phyloP scores from a whole-genome alignment of 2,329 filamentous ascomycete species.

The Cordyceps tenuipes region DNA sequence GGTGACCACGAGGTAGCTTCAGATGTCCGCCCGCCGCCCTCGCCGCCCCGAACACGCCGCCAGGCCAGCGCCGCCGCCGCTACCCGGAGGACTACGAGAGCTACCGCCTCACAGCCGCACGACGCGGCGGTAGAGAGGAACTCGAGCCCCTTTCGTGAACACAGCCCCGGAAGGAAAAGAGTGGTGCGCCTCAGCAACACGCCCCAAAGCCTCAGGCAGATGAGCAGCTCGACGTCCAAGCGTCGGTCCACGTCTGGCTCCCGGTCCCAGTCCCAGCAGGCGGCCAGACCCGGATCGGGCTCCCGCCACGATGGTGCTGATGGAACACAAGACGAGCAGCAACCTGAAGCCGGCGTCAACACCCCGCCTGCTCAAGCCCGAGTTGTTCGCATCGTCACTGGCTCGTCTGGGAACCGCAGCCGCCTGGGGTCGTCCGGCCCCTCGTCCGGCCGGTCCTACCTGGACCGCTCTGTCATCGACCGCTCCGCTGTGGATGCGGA shows the following conservation, averaged over 20 bases:
- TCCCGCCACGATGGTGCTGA: conserved; percentile 35
- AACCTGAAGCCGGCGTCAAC: conserved; percentile 35
- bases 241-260: conserved; percentile 36
- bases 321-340: conserved; percentile 32
- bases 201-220: conserved; percentile 35
- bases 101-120: conserved; percentile 36
- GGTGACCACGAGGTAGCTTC: conserved; percentile 40
- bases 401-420: conserved; percentile 40
- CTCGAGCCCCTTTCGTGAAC: conserved; percentile 40
- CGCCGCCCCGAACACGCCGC: conserved; percentile 40
- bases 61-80: conserved; percentile 39
- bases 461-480: conserved; percentile 27
- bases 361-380: conserved; percentile 47
- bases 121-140: conserved; percentile 31
- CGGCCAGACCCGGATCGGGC: conserved; percentile 21
- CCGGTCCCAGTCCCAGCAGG: background rate
- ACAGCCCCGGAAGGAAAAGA: conserved; percentile 46
- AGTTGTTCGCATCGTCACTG: conserved; percentile 46
- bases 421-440: conserved; percentile 28
- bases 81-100: conserved; percentile 37
- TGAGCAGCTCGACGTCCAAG: conserved; percentile 31
- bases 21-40: conserved; percentile 30
- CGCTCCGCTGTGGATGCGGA: conserved; percentile 33
- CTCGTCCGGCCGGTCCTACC: conserved; percentile 28
- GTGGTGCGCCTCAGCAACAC: conserved; percentile 49